Evolutionary conservation across 163 green algal genomes (phyloP).

Genomic region (Chlamydomonas reinhardtii): DNA sequence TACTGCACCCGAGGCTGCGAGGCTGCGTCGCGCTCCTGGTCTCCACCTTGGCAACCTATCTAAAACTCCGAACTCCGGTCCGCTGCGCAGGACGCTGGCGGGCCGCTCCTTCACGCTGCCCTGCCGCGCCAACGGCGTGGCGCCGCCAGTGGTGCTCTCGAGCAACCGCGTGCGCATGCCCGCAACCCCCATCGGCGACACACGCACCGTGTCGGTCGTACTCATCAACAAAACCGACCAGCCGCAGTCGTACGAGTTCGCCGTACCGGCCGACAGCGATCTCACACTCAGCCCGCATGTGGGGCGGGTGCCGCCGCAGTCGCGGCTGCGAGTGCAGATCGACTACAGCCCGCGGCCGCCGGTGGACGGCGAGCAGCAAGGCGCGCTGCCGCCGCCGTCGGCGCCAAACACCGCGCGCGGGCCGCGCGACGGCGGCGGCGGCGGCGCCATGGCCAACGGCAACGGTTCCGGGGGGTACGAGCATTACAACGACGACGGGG

Average conservation of each 20-base stretch:
- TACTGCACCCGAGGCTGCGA: too few relatives aligned
- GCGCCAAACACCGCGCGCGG: not conserved
- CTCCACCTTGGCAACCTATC: too few relatives aligned
- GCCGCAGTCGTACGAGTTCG: conserved; percentile 71
- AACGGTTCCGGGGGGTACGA: not conserved
- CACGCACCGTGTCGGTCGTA: conserved; percentile 55
- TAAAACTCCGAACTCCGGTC: too few relatives aligned
- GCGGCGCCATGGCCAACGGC: not conserved
- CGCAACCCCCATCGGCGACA: conserved; percentile 67
- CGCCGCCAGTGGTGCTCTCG: conserved; percentile 60
- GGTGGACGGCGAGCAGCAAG: conserved; percentile 20
- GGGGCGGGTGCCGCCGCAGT: conserved; percentile 55
- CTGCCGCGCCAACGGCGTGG: conserved; percentile 56
- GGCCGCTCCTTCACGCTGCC: conserved; percentile 67
- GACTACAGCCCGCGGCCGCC: conserved; percentile 51
- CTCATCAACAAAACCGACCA: conserved; percentile 66
- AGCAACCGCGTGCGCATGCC: conserved; percentile 70
- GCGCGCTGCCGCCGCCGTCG: not conserved
- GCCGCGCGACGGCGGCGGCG: not conserved
- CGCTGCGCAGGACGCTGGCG: conserved; percentile 56
- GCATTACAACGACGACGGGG: too few relatives aligned
- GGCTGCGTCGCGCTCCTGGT: too few relatives aligned
- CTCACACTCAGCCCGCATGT: conserved; percentile 70
- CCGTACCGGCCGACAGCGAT: conserved; percentile 56
- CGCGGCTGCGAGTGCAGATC: conserved; percentile 58